Evolutionary conservation across 202 grass and related monocot genomes (phyloP), one percentile per base, ranked within the genome.

Genomic region (Saccharum hybrid): DNA sequence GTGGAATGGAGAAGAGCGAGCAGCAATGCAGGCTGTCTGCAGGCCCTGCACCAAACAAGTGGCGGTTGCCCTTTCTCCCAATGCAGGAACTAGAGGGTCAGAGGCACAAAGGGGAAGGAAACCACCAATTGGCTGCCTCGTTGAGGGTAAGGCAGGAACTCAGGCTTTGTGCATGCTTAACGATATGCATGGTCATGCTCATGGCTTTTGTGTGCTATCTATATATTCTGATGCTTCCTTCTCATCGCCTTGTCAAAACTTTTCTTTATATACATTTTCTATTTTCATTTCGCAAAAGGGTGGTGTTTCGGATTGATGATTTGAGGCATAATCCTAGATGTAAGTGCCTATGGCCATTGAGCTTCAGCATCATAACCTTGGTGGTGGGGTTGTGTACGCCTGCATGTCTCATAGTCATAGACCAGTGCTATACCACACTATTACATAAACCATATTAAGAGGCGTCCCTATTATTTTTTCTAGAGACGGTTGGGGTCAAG

Each of bases 1-100:
- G 72, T 68, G 72, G 66, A 77, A 61, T 51, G 81, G 14, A 43
- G 79, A 34, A 79, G 26, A 65, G 78, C 76, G 74, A 74, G 73
- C 67, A 82, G 64, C 70, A 78, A 82, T 86, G 71, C 83, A 82
- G 59, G 78, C 78, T 89, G 83, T 86, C 79, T 86, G 66, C 59
- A 77, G 40, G 18, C 38, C 68, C 68, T 79, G 69, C 39, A 76
- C 77, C 64, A 66, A 71, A 52, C 71, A 71, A 85, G 81, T 88
- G 81, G 75, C 38, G 36, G 22, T 26, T 74, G 43, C 51, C 40
- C 18, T 87, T n/a, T 64, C 30, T 49, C 68, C 69, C 31, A 69
- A 42, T 75, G 62, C 69, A 80, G 61, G 66, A 79, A 68, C 38
- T 19, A 67, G 13, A 72, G 41, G 68, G 73, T 46, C 76, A 75